These are phyloP conservation scores for Populus hybrid DNA, from an alignment of 441 rosid species.

Conservation along the genomic window DNA sequence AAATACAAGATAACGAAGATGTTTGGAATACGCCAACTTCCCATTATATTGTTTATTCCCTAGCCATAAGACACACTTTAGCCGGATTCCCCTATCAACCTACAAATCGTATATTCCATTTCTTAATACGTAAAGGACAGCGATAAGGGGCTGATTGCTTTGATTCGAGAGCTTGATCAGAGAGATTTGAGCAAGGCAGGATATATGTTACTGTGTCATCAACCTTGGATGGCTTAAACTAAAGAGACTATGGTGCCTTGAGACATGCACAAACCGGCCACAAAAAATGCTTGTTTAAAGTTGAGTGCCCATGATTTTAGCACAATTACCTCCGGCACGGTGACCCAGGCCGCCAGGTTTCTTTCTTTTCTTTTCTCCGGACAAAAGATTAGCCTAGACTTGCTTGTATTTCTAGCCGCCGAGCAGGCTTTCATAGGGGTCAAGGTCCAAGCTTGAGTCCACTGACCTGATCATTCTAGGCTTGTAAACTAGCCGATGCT, in stretches of 20 bases:
- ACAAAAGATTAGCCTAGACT: neutral
- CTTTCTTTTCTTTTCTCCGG: neutral
- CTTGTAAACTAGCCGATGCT: neutral
- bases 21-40: conserved; percentile 25
- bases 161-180: neutral
- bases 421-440: neutral
- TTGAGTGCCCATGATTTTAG: conserved; percentile 23
- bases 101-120: conserved; percentile 25
- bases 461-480: neutral
- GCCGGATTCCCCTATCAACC: conserved; percentile 27
- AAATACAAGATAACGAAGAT: neutral
- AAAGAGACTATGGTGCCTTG: conserved; percentile 23
- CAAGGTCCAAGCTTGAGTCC: neutral
- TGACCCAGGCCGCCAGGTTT: neutral
- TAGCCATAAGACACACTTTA: conserved; percentile 17
- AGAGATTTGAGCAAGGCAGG: neutral
- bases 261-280: conserved; percentile 31
- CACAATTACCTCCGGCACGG: conserved; percentile 3
- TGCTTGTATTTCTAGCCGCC: neutral
- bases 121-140: conserved; percentile 3
- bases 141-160: conserved; percentile 4
- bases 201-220: conserved; percentile 4
- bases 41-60: conserved; percentile 3
- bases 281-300: conserved; percentile 7
- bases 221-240: conserved; percentile 18